Evolutionary conservation across 1,139 yeast genomes (phyloP), one percentile per base, ranked within the genome.

Genomic region (Pichiaceae sp.): DNA sequence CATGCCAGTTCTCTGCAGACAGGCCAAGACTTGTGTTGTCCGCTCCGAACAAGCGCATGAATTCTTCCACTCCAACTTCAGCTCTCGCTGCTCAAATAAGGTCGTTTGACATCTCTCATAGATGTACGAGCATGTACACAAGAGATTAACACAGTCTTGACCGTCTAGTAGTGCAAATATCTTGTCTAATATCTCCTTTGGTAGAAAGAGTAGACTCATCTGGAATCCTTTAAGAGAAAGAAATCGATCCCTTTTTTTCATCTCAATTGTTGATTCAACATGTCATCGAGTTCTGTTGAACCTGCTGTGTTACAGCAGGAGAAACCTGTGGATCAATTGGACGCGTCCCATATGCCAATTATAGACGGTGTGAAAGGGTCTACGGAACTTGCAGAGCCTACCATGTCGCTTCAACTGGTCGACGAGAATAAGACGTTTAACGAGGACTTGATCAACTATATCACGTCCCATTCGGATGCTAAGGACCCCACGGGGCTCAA

Each of bases 361-460:
- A n/a, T n/a, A n/a, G n/a, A n/a, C n/a, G n/a, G n/a, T n/a, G n/a
- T n/a, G n/a, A n/a, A n/a, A n/a, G n/a, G n/a, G n/a, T n/a, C n/a
- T n/a, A n/a, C n/a, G n/a, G n/a, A n/a, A n/a, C n/a, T n/a, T n/a
- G n/a, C n/a, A n/a, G n/a, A n/a, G n/a, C n/a, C n/a, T n/a, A n/a
- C n/a, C n/a, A n/a, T n/a, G n/a, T n/a, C 84, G 3, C 66, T 84
- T 27, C 96, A 89, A 58, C 71, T 89, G 36, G 83, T 89, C 46
- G 77, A 85, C 54, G 96, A 86, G 55, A 60, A 71, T 43, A 87
- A 89, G 56, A 57, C 62, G 30, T 85, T 85, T 69, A 78, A 74
- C 46, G 38, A 40, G 9, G 40, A 46, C 3, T 43, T 63, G 2
- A 42, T 60, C 34, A 37, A 49, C 1, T 53, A 57, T n/a, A 46